Base-by-base conservation (phyloP, 2,329 filamentous ascomycete species). In the Pleomassaria siparia region DNA sequence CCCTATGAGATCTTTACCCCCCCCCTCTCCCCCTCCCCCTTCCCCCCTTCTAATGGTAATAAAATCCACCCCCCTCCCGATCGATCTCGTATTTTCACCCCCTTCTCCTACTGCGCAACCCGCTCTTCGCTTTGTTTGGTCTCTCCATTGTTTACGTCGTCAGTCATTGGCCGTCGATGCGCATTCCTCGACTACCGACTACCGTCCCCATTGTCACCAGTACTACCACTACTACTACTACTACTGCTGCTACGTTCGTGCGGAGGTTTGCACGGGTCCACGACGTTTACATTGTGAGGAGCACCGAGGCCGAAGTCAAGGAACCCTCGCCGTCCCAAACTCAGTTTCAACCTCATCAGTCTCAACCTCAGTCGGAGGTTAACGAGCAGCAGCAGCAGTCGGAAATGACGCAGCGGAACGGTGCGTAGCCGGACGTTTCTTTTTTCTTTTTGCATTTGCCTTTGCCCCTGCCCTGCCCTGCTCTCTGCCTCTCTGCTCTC, bases 401-500 rank as follows among this genome's bases (percentile, higher is more conserved):
- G 54, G 41, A 11, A 59, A 53, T 54, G 49, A 12, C 29, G 13
- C 29, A 58, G 37, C 50, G 51, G 32, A 61, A 61, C 25, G 56
- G 58, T 61, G 46, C 45, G 56, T 39, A 36, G 30, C 44, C 40
- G 28, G 20, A 25, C 4, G n/a, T n/a, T n/a, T n/a, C n/a, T n/a
- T 25, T 20, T 40, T 28, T 44, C 18, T 21, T 8, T 44, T 20
- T 46, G 7, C n/a, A n/a, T n/a, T n/a, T n/a, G n/a, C n/a, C n/a
- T n/a, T n/a, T n/a, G n/a, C n/a, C n/a, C n/a, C 8, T 18, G n/a
- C 8, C 30, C 13, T 35, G 30, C 30, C 13, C 8, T 35, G 15
- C 15, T 35, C 30, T 8, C 16, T n/a, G 30, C 8, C 15, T 35
- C 15, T 4, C 10, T 16, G 9, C 21, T 21, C n/a, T 39, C 12